Conservation (phyloP, 495 filamentous ascomycete genomes). For the Hypoxylon crocopeplum region DNA sequence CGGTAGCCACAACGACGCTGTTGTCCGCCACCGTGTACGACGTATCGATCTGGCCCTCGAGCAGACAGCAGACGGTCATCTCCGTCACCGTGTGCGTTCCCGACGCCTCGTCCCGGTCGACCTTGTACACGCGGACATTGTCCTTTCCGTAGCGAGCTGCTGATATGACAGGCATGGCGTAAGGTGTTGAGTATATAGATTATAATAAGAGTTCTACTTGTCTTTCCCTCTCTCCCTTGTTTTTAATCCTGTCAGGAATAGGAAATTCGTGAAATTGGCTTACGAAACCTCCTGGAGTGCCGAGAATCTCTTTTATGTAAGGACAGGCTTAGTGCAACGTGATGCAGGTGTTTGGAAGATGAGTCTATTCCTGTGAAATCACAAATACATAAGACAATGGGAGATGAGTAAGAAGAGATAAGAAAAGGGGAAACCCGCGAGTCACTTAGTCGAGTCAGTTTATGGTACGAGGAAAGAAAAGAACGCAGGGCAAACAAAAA, state of each 20-base stretch:
- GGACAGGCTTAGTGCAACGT: constrained; percentile 20
- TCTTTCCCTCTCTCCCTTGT: neutral
- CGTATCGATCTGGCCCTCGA: constrained; percentile 88
- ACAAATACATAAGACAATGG: constrained; percentile 14
- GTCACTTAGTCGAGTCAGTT: constrained; percentile 17
- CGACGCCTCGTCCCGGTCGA: constrained; percentile 76
- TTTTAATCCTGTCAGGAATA: constrained; percentile 2
- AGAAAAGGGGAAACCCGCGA: constrained; percentile 6
- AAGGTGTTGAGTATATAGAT: neutral
- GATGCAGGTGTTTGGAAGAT: constrained; percentile 19
- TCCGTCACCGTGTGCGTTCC: constrained; percentile 85
- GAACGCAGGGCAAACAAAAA: constrained; percentile 6
- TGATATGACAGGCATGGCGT: constrained; percentile 65
- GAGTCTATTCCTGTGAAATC: constrained; percentile 22
- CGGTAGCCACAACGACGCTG: constrained; percentile 92
- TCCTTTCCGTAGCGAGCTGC: constrained; percentile 92
- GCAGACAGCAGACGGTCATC: constrained; percentile 89
- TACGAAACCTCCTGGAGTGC: constrained; percentile 4
- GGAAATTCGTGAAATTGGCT: constrained; percentile 3
- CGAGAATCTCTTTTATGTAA: constrained; percentile 19
- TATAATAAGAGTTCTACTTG: neutral
- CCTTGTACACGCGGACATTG: constrained; percentile 97
- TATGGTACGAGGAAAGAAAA: constrained; percentile 9
- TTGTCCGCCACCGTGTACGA: constrained; percentile 98
- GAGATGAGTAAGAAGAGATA: neutral